Percentiles rank a stretch among this genome's conserved stretches.
phyloP scores from a whole-genome alignment of 1,284 basidiomycete species.

The Cutaneotrichosporon dermatis region DNA sequence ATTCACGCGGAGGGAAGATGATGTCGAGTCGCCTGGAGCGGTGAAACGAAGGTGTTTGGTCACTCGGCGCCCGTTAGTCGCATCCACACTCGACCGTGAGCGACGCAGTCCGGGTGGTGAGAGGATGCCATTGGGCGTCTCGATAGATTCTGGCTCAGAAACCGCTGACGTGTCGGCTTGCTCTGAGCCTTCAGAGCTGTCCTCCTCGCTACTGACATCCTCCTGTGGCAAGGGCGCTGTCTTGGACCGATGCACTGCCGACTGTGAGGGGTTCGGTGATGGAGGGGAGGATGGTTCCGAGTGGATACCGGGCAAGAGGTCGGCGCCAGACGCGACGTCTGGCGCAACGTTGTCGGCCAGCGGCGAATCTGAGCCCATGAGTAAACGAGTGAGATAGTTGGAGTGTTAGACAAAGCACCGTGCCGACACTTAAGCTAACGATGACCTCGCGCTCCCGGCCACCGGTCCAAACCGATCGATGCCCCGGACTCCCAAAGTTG shows the following conservation, averaged over 20 bases:
- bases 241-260: conserved; percentile 1
- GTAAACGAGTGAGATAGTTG: too few relatives aligned
- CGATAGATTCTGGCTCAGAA: conserved; percentile 3
- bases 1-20: background rate
- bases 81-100: conserved; percentile 4
- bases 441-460: too few relatives aligned
- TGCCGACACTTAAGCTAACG: too few relatives aligned
- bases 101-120: conserved; percentile 3
- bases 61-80: background rate
- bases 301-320: too few relatives aligned
- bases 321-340: too few relatives aligned
- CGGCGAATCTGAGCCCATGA: too few relatives aligned
- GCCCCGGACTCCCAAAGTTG: too few relatives aligned
- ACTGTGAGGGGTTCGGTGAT: too few relatives aligned
- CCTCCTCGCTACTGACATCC: background rate
- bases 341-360: too few relatives aligned
- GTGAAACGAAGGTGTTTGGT: conserved; percentile 20
- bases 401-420: too few relatives aligned
- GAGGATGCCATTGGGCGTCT: background rate
- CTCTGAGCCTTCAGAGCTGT: background rate
- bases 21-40: background rate
- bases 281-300: too few relatives aligned
- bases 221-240: conserved; percentile 1
- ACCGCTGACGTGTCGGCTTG: background rate
- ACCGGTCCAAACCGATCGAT: too few relatives aligned